Base-by-base conservation (phyloP, 768 basidiomycete genomes). In the Podaxis sp. region DNA sequence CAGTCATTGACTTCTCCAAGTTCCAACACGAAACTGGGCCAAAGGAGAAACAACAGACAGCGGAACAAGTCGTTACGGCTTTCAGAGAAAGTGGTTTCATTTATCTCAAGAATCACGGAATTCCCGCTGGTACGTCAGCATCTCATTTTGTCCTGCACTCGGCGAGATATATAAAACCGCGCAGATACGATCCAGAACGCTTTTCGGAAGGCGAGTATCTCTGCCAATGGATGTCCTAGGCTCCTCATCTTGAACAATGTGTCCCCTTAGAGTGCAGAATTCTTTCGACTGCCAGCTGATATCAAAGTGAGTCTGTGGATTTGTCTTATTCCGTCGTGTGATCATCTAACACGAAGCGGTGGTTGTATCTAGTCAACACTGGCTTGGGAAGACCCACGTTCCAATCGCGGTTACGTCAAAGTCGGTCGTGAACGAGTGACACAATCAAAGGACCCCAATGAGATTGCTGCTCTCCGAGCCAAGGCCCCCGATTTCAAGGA, bases 401-500 rank as follows among this genome's bases (percentile, higher is more conserved):
- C 91, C 6, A 93, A 95, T 67, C 82, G 93, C 58, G 93, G 93
- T 35, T 94, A 93, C 70, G 90, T 95, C 52, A 75, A 79, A 63
- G 76, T 90, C 40, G 93, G 93, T 16, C 83, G 93, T 18, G 93
- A 95, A 71, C 87, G 89, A 36, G 88, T 91, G 28, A 90, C 90
- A 0, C 88, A 89, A 62, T 86, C 87, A 25, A 75, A 80, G 35
- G 84, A 91, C 71, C 79, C 84, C 9, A 72, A 77, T 16, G 91
- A 92, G 73, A 93, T 95, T 65, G 87, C 86, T 48, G 71, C 79
- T 47, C 74, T 94, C 21, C 85, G 93, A n/a, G 77, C 74, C 61
- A 85, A 84, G 61, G 85, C 92, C 0, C 92, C 93, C 0, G 92
- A 93, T 69, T 85, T 74, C 73, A 92, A 93, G 72, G 92, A 95